Conservation (phyloP, 176 grass and related monocot species). For the Bolboschoenus planiculmis region DNA sequence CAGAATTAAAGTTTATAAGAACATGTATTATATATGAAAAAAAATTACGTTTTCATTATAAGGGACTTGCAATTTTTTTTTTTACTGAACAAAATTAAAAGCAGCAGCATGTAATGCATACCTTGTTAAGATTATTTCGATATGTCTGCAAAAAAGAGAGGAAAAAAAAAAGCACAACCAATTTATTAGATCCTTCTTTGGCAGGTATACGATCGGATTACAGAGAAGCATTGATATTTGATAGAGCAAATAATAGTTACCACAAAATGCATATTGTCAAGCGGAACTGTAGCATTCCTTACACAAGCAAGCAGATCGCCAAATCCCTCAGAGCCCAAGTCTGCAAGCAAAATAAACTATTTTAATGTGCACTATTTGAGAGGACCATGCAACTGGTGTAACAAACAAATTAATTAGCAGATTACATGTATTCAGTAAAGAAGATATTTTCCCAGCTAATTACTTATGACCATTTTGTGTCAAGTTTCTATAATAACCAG, state of each 20-base stretch:
- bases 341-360: conserved; percentile 27
- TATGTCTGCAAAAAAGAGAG: conserved; percentile 94
- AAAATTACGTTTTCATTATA: neutral
- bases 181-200: conserved; percentile 20
- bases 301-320: conserved; percentile 89
- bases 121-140: conserved; percentile 99
- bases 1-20: neutral
- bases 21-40: neutral
- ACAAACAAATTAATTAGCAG: neutral
- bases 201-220: conserved; percentile 10
- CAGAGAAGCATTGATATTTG: conserved; percentile 12
- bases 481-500: neutral
- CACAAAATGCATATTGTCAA: conserved; percentile 99
- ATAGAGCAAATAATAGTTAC: conserved; percentile 37
- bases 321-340: conserved; percentile 98
- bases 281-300: conserved; percentile 64
- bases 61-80: neutral
- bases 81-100: neutral
- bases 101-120: conserved; percentile 24
- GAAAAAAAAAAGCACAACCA: conserved; percentile 24
- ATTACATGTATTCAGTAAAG: neutral
- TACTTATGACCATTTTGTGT: neutral
- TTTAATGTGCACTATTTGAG: neutral
- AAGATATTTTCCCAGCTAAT: neutral
- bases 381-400: neutral